Evolutionary conservation across 768 basidiomycete genomes (phyloP), one percentile per base, ranked within the genome.

Genomic region (Podaxis carcinomalis): DNA sequence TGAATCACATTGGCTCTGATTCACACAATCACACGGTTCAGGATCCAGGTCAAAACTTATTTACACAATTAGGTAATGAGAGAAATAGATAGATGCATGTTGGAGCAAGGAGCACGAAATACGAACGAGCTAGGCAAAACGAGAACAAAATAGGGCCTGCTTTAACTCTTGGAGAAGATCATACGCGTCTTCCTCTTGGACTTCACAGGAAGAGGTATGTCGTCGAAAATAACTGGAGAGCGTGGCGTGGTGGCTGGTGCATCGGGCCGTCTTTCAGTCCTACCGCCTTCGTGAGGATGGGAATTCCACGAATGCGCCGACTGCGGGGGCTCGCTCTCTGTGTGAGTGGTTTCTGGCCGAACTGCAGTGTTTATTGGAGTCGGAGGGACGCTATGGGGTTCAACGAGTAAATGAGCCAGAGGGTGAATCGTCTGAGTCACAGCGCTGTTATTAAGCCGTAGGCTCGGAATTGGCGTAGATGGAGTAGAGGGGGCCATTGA

Each of bases 171-270:
- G 11, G 59, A 44, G 37, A 60, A 60, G 27, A 60, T 53, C 51
- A 52, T 47, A 27, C 51, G 59, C 4, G 59, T 40, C 46, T 60
- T 60, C 28, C 59, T n/a, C 32, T 60, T 60, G 14, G 59, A 60
- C 23, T 60, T 60, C 11, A 60, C 59, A 3, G 59, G 59, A 32
- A 60, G 51, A 53, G 59, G 51, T 35, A 60, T 52, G 51, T 60
- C 59, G 16, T 60, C 59, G 21, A 53, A 60, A 5, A 60, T 35
- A 14, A 14, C 28, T 23, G 59, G 52, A n/a, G 56, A 36, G 14
- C 28, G 59, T 32, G 59, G 39, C 3, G 39, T 56, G 23, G 23
- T 16, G 25, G 51, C 13, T n/a, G 27, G 21, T 23, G 28, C n/a
- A 27, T 32, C 13, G 7, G 6, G 28, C 32, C 35, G 39, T 37